These are phyloP conservation scores for Orbilia blumenaviensis DNA, from an alignment of 2,329 filamentous ascomycete genomes.

Conservation along the genomic window DNA sequence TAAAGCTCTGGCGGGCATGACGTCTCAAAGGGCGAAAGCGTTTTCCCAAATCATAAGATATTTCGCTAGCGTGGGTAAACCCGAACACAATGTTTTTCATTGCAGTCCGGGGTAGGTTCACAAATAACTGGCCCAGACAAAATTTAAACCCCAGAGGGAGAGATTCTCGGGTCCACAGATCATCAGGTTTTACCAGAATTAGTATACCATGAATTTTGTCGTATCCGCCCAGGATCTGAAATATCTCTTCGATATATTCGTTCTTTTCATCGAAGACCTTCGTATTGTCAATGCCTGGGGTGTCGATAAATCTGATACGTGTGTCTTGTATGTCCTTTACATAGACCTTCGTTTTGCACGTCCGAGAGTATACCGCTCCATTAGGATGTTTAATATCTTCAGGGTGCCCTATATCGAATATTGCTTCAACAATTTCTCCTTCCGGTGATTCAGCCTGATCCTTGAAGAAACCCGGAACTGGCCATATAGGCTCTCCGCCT, in stretches of 20 bases:
- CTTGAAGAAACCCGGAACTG: slow-evolving; percentile 62
- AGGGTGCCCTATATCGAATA: too few relatives aligned
- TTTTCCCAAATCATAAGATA: slow-evolving; percentile 63
- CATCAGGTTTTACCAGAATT: slow-evolving; percentile 63
- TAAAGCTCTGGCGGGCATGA: slow-evolving; percentile 58
- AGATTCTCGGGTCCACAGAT: slow-evolving; percentile 57
- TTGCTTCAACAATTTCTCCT: slow-evolving; percentile 60
- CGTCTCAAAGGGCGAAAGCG: slow-evolving; percentile 60
- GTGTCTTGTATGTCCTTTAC: slow-evolving; percentile 58
- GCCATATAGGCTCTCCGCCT: slow-evolving; percentile 58
- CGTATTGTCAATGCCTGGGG: slow-evolving; percentile 63
- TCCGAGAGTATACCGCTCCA: slow-evolving; percentile 60
- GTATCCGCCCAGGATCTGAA: slow-evolving; percentile 60
- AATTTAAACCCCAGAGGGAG: slow-evolving; percentile 62
- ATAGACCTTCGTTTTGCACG: slow-evolving; percentile 60
- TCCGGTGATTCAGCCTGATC: slow-evolving; percentile 55
- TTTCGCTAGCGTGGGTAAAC: slow-evolving; percentile 63
- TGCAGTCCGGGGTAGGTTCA: slow-evolving; percentile 61
- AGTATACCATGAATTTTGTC: slow-evolving; percentile 62
- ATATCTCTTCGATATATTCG: slow-evolving; percentile 62
- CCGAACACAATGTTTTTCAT: slow-evolving; percentile 62
- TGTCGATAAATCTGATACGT: slow-evolving; percentile 62
- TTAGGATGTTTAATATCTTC: too few relatives aligned
- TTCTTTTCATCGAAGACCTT: slow-evolving; percentile 61
- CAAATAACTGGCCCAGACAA: slow-evolving; percentile 62